Conservation (phyloP, 2,329 filamentous ascomycete species). For the Nigrospora oryzae region DNA sequence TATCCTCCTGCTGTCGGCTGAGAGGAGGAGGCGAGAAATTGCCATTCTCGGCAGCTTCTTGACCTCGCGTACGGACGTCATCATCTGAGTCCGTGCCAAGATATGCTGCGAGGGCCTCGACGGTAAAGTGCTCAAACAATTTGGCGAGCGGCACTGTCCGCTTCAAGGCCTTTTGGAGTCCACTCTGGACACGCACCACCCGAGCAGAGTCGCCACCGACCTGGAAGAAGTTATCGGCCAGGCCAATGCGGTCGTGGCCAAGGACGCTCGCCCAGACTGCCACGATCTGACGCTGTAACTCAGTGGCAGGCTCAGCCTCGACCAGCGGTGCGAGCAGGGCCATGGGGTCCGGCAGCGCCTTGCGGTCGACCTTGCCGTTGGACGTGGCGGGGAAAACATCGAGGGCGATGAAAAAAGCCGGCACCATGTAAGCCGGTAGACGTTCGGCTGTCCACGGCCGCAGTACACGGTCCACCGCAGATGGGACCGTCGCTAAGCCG, state of each 20-base stretch:
- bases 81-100: no score
- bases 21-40: neutral
- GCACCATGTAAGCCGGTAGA: conserved; percentile 18
- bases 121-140: conserved; percentile 17
- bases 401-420: conserved; percentile 17
- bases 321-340: neutral
- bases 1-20: conserved; percentile 6
- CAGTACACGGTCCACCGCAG: conserved; percentile 9
- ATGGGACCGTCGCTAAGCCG: no score
- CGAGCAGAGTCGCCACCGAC: conserved; percentile 18
- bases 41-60: neutral
- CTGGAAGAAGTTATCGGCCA: conserved; percentile 20
- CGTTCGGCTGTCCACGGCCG: conserved; percentile 14
- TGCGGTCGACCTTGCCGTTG: conserved; percentile 17
- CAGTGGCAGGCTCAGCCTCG: conserved; percentile 4
- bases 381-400: conserved; percentile 15
- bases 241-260: conserved; percentile 11
- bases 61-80: no score
- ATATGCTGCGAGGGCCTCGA: conserved; percentile 16
- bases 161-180: conserved; percentile 14
- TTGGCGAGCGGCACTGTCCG: conserved; percentile 10
- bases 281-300: conserved; percentile 13
- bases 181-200: conserved; percentile 15
- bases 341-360: conserved; percentile 15
- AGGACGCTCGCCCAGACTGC: conserved; percentile 15